phyloP scores from a whole-genome alignment of 2,329 filamentous ascomycete species.

The Escovopsis sp. region DNA sequence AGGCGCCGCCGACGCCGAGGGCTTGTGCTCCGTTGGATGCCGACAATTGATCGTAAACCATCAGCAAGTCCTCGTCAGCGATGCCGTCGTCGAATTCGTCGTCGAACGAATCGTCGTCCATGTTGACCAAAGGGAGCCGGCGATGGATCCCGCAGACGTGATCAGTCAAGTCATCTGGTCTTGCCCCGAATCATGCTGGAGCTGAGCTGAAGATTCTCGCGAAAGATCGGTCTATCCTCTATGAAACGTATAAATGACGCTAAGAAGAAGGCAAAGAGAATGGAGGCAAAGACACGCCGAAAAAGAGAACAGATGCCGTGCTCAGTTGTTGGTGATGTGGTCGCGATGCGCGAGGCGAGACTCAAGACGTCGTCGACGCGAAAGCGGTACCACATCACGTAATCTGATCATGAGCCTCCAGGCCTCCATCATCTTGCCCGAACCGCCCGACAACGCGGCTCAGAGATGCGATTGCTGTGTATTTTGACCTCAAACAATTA shows the following conservation, averaged over 20 bases:
- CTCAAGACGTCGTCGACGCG: conserved; percentile 13
- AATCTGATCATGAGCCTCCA: conserved; percentile 2
- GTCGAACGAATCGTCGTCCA: conserved; percentile 33
- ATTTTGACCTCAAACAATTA: too few species aligned
- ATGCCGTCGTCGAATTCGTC: conserved; percentile 40
- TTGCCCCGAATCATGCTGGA: too few species aligned
- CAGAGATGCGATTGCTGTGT: too few species aligned
- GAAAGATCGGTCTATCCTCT: too few species aligned
- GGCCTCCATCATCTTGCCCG: neutral
- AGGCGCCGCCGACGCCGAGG: neutral
- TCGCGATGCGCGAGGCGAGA: neutral
- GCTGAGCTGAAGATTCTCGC: neutral
- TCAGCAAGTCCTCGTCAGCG: conserved; percentile 50
- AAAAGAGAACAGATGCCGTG: too few species aligned
- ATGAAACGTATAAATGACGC: too few species aligned
- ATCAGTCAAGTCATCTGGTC: too few species aligned
- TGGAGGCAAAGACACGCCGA: too few species aligned
- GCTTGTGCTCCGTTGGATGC: conserved; percentile 13
- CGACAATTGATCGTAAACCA: conserved; percentile 39
- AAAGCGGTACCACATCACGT: conserved; percentile 17
- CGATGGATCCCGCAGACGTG: neutral
- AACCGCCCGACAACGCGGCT: too few species aligned
- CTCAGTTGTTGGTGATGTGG: too few species aligned
- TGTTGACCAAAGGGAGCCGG: conserved; percentile 11
- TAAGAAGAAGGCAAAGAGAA: too few species aligned